Percentiles rank a stretch among this genome's conserved stretches.
phyloP scores from a whole-genome alignment of 768 basidiomycete species.

The Kwoniella sp. region DNA sequence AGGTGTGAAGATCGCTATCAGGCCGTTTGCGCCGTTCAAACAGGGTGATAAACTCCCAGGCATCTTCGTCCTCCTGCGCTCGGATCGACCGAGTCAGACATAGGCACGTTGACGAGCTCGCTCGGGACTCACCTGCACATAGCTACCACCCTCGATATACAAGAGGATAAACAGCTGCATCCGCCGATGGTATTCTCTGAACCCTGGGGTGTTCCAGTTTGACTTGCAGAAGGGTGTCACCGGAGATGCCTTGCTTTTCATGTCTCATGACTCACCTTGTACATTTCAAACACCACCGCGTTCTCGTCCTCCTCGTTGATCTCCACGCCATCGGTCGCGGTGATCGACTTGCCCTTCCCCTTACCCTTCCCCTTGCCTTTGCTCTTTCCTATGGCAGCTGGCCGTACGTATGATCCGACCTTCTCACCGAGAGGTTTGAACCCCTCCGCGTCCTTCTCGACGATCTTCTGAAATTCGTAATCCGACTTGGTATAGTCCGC shows the following conservation, averaged over 20 bases:
- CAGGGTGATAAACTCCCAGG: constrained; percentile 89
- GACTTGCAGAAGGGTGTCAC: constrained; percentile 56
- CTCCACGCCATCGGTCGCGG: background rate
- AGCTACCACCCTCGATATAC: constrained; percentile 93
- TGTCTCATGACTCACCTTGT: constrained; percentile 62
- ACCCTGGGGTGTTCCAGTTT: constrained; percentile 79
- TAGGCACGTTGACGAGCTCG: background rate
- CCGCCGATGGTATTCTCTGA: constrained; percentile 79
- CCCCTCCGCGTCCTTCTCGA: constrained; percentile 68
- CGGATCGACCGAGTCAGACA: background rate
- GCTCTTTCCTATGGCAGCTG: constrained; percentile 50
- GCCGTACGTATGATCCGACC: constrained; percentile 69
- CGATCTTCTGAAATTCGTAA: constrained; percentile 62
- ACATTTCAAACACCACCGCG: constrained; percentile 77
- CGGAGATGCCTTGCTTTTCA: background rate
- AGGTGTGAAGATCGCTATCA: constrained; percentile 54
- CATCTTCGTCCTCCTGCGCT: constrained; percentile 70
- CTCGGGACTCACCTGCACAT: constrained; percentile 63
- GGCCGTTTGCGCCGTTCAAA: constrained; percentile 74
- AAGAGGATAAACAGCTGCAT: constrained; percentile 94
- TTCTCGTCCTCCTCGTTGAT: constrained; percentile 58
- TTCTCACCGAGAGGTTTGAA: constrained; percentile 75
- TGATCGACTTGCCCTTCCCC: constrained; percentile 49
- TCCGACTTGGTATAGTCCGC: constrained; percentile 68
- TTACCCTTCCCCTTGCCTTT: constrained; percentile 58